Evolutionary conservation across 1,284 basidiomycete genomes (phyloP), one percentile per base, ranked within the genome.

Genomic region (Fomitopsis schrenkii): DNA sequence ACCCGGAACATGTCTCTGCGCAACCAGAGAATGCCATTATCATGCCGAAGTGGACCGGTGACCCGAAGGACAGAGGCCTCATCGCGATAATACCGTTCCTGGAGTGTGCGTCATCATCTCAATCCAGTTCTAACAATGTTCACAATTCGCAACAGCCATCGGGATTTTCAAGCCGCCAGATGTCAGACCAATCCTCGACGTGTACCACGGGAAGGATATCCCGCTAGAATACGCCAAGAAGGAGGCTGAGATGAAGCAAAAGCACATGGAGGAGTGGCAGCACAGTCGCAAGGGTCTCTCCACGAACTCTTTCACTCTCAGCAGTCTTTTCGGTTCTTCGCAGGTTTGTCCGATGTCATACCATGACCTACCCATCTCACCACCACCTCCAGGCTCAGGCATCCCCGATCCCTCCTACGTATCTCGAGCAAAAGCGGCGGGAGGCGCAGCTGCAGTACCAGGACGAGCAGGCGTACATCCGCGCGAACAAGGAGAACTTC

Each of bases 11-110:
- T 70, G 84, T 86, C 40, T 76, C 81, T 38, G 80, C 91, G 1
- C 93, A 99, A 66, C 95, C 94, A 6, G 93, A 97, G 69, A 99
- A 99, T 70, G 87, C 93, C 0, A 82, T 98, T 64, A 77, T 95
- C 54, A 70, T 98, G 50, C 87, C 90, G 17, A 89, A 89, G 64
- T 99, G 97, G 97, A 87, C 88, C 8, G 96, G 95, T 9, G 86
- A 91, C 60, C 77, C 86, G 0, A 78, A 81, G 30, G 94, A 97
- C 74, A 86, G 80, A 67, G 94, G 93, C 1, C 84, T 99, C 22
- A 75, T 99, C 12, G 91, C 90, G 12, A 83, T 98, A 79, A 95
- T 99, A 66, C 96, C 97, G 0, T 98, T 98, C 88, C 84, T 99
- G 8, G 97, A 99, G 79, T 95, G 94, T 95, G 74, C 55, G 90